Percentiles rank a stretch among this genome's conserved stretches.
These are phyloP conservation scores for Yamadazyma mexicana DNA, from an alignment of 1,139 yeast species.

Conservation along the genomic window DNA sequence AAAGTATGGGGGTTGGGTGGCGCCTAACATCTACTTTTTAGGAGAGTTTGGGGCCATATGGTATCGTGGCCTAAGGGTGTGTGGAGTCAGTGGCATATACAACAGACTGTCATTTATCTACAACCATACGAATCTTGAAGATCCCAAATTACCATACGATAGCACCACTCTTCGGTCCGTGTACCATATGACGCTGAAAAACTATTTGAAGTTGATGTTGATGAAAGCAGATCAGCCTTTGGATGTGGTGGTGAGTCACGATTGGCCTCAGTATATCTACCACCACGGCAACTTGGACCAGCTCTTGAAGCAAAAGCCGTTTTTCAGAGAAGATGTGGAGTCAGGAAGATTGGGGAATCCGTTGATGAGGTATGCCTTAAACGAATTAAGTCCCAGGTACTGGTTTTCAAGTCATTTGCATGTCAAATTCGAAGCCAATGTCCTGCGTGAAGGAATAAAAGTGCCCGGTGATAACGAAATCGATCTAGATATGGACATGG, in stretches of 20 bases:
- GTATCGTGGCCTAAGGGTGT: conserved; percentile 72
- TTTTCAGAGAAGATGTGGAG: conserved; percentile 62
- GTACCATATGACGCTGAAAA: conserved; percentile 74
- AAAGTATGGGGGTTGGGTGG: conserved; percentile 92
- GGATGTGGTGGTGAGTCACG: conserved; percentile 75
- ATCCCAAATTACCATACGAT: conserved; percentile 52
- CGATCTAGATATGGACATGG: conserved; percentile 22
- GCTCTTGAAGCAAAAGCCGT: conserved; percentile 62
- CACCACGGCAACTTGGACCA: conserved; percentile 55
- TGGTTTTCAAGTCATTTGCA: conserved; percentile 96
- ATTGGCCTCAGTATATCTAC: conserved; percentile 90
- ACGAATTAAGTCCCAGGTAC: conserved; percentile 55
- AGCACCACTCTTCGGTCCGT: conserved; percentile 50
- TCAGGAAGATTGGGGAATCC: conserved; percentile 73
- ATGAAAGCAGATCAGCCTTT: conserved; percentile 6
- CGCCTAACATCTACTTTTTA: conserved; percentile 83
- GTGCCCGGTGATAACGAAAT: conserved; percentile 19
- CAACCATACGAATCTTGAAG: conserved; percentile 19
- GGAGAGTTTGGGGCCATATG: conserved; percentile 78
- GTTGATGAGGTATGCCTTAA: conserved; percentile 57
- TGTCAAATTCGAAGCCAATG: conserved; percentile 62
- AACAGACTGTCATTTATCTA: conserved; percentile 39
- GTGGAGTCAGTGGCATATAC: conserved; percentile 85
- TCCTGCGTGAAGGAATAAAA: conserved; percentile 16
- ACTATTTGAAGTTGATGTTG: conserved; percentile 54